Conservation (phyloP, 2,329 filamentous ascomycete genomes). For the Aspergillus quadricinctus region DNA sequence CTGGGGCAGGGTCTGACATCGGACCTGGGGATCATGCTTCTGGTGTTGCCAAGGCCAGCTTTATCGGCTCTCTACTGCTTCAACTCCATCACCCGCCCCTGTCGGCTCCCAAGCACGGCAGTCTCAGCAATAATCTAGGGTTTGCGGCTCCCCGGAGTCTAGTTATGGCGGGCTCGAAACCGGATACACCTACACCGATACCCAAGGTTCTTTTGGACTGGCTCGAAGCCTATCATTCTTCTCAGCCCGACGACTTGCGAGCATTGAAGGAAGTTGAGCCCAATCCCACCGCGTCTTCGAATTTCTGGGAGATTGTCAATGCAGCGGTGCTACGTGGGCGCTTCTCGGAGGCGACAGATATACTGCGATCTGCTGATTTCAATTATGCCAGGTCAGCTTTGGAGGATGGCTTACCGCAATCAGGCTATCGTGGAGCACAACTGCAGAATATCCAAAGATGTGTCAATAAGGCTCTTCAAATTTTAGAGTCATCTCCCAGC, state of each 20-base stretch:
- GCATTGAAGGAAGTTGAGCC: constrained; percentile 61
- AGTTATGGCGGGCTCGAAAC: constrained; percentile 23
- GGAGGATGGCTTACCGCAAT: constrained; percentile 59
- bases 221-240: constrained; percentile 71
- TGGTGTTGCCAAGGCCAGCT: constrained; percentile 70
- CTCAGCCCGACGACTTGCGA: constrained; percentile 63
- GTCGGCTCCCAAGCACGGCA: constrained; percentile 19
- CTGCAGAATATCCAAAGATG: constrained; percentile 74
- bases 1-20: constrained; percentile 53
- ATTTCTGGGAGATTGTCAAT: constrained; percentile 85
- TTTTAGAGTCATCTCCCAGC: constrained; percentile 71
- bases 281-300: constrained; percentile 68
- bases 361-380: constrained; percentile 75
- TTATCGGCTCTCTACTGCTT: constrained; percentile 71
- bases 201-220: constrained; percentile 79
- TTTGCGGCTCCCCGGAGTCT: constrained; percentile 26
- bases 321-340: constrained; percentile 71
- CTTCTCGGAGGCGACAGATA: constrained; percentile 59
- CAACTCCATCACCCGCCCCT: constrained; percentile 68
- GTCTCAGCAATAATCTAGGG: constrained; percentile 19
- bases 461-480: constrained; percentile 61
- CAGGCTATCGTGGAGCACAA: constrained; percentile 69
- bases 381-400: constrained; percentile 63
- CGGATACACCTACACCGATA: constrained; percentile 46
- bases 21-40: constrained; percentile 60